Evolutionary conservation across 83 land plant species (phyloP), one percentile per base, ranked within the genome.

Genomic region (Diphasiastrum complanatum): DNA sequence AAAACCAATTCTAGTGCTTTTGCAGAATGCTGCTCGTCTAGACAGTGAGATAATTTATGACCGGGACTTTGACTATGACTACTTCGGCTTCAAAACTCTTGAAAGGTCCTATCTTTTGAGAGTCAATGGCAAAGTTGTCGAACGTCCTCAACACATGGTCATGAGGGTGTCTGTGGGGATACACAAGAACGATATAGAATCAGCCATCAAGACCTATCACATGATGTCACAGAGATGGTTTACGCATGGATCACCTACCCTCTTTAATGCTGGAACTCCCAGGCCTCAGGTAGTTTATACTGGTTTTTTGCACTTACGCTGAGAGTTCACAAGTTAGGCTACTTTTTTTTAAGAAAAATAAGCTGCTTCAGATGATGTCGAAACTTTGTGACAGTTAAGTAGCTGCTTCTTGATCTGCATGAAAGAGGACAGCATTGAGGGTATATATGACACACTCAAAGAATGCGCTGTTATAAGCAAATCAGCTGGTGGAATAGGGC

Each of bases 401-500:
- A 92, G 98, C 75, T 92, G 96, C 60, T 92, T 92, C 69, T 80
- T 92, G 30, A 11, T 88, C 26, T 88, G 98, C 64, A 85, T 92
- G 98, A 92, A 92, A 57, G 96, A 85, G 2, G 91, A 92, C 60
- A 85, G 88, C 50, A 92, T 92, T 69, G 98, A 88, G 53, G 96
- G 96, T 0, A 92, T 92, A 18, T 92, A 92, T 74, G 98, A 92
- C 37, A 92, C 96, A 11, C 48, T 92, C 26, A 92, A 92, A 73
- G 98, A 92, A 43, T 92, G 96, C 80, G 98, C 96, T 73, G 87
- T 85, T 0, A 88, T 92, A 18, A 88, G 96, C 78, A 92, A 92
- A 51, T 88, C 96, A 28, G 98, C 91, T 51, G 98, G 98, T 41
- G 96, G 96, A 6, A 83, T 88, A 78, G 98, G 98, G 32, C 61